Evolutionary conservation across 176 grass and related monocot genomes (phyloP).

Genomic region (Carex scoparia): DNA sequence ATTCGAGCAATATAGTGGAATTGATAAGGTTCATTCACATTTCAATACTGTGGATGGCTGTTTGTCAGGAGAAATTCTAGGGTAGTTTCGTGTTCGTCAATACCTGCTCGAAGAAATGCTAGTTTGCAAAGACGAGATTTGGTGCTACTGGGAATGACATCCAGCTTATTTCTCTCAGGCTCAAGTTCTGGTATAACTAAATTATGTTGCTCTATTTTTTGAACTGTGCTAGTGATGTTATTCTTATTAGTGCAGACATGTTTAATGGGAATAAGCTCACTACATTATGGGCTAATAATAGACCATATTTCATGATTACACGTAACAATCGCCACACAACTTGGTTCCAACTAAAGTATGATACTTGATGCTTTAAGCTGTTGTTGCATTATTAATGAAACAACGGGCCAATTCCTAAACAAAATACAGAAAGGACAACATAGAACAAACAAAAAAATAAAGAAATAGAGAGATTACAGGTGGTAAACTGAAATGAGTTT

Average conservation of each 20-base stretch:
- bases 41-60: neutral
- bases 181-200: constrained; percentile 38
- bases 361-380: neutral
- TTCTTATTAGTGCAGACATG: neutral
- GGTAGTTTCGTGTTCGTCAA: constrained; percentile 33
- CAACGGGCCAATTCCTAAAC: neutral
- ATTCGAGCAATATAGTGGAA: neutral
- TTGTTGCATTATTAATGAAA: neutral
- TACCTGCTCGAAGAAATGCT: constrained; percentile 6
- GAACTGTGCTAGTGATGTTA: neutral
- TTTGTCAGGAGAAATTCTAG: constrained; percentile 18
- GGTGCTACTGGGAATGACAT: constrained; percentile 48
- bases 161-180: constrained; percentile 40
- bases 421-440: neutral
- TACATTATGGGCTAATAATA: neutral
- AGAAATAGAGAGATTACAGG: neutral
- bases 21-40: neutral
- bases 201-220: neutral
- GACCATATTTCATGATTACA: neutral
- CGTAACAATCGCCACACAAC: neutral
- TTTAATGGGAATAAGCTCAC: neutral
- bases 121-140: constrained; percentile 58
- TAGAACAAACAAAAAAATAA: neutral
- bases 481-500: neutral
- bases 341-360: neutral